Conservation (phyloP, 768 basidiomycete species). For the Gloeopeniophorella convolvens region DNA sequence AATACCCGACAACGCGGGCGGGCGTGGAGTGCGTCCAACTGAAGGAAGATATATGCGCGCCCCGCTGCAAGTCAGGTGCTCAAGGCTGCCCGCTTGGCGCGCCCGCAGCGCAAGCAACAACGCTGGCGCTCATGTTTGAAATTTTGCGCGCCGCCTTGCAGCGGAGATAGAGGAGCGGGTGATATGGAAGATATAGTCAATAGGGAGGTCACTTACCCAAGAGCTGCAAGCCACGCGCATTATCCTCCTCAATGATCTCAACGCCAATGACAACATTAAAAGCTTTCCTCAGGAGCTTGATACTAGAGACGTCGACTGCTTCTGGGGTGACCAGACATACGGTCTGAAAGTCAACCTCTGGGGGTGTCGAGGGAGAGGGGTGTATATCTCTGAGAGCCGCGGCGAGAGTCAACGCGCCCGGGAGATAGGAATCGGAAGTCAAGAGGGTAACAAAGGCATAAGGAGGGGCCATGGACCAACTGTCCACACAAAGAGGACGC, state of each 20-base stretch:
- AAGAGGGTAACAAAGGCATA: conserved; percentile 90
- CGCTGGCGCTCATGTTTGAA: not conserved
- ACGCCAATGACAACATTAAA: conserved; percentile 89
- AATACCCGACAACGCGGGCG: not conserved
- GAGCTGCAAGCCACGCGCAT: conserved; percentile 60
- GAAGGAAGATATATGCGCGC: not conserved
- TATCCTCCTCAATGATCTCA: conserved; percentile 72
- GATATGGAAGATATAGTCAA: not conserved
- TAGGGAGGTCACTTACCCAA: conserved; percentile 57
- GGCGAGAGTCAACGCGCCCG: conserved; percentile 82
- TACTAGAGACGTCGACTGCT: conserved; percentile 75
- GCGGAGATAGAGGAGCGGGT: not conserved
- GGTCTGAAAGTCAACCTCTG: conserved; percentile 66
- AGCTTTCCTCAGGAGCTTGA: conserved; percentile 70
- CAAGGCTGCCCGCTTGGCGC: not conserved
- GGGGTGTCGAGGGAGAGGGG: conserved; percentile 45
- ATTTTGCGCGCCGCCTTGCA: too few relatives aligned
- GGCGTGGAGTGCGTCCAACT: not conserved
- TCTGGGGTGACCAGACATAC: conserved; percentile 94
- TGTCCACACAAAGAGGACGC: conserved; percentile 15
- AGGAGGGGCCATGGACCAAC: conserved; percentile 47
- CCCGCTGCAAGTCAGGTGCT: not conserved
- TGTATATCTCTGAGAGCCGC: conserved; percentile 83
- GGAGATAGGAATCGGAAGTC: conserved; percentile 88
- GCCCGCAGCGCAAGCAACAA: not conserved